Percentiles rank a stretch among this genome's conserved stretches.
Conservation (phyloP, 768 basidiomycete genomes). For the Pleurotus ostreatus region DNA sequence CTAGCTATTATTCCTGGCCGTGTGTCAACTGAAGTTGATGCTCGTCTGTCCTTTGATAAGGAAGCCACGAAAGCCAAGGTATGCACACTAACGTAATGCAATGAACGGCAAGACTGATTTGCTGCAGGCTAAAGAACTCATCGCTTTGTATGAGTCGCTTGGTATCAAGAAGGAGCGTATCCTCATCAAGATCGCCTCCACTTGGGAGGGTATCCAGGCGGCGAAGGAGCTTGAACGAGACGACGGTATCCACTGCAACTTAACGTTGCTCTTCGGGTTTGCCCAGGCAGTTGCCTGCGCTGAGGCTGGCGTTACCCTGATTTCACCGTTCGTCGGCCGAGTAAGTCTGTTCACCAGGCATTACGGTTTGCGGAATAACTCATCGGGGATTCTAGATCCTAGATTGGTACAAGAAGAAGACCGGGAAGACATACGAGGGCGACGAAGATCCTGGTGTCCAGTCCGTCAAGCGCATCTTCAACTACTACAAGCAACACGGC, state of each 20-base stretch:
- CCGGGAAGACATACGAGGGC: constrained; percentile 84
- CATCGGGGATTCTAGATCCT: constrained; percentile 60
- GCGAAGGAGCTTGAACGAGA: constrained; percentile 92
- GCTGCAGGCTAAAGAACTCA: constrained; percentile 73
- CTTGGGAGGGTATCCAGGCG: constrained; percentile 99
- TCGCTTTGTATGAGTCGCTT: constrained; percentile 87
- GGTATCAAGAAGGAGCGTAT: constrained; percentile 93
- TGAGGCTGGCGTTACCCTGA: constrained; percentile 96
- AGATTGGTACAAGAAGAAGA: constrained; percentile 96
- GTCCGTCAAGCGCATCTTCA: constrained; percentile 96
- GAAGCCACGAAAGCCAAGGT: constrained; percentile 88
- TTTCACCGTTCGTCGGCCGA: constrained; percentile 98
- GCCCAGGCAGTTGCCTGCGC: constrained; percentile 98
- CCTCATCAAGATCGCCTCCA: constrained; percentile 98
- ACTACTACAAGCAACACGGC: constrained; percentile 98
- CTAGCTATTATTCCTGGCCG: constrained; percentile 94
- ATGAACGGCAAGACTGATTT: background rate
- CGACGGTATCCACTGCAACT: constrained; percentile 96
- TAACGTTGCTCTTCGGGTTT: constrained; percentile 98
- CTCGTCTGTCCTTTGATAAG: constrained; percentile 95
- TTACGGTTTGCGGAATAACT: background rate
- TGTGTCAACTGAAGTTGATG: constrained; percentile 99
- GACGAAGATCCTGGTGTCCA: constrained; percentile 94
- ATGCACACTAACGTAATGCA: background rate
- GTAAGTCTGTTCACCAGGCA: constrained; percentile 44